A percentile compares a stretch with the other conserved stretches of the same genome.
These are phyloP conservation scores for Cladophialophora psammophila DNA, from an alignment of 2,329 filamentous ascomycete species.

Conservation along the genomic window DNA sequence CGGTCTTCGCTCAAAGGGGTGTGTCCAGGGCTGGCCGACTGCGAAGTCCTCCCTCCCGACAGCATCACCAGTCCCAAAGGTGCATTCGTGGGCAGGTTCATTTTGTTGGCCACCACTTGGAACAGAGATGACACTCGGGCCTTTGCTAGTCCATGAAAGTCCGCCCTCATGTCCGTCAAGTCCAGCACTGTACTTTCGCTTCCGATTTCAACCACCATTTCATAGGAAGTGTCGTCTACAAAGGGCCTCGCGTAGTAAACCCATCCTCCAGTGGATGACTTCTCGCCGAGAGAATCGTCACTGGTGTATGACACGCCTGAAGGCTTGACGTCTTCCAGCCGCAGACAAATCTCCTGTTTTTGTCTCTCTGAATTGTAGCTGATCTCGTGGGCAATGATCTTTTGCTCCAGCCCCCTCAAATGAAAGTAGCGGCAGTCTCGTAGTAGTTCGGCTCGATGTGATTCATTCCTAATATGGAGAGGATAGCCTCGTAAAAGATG, in stretches of 20 bases:
- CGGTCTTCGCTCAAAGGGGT: slow-evolving; percentile 74
- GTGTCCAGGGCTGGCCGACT: slow-evolving; percentile 71
- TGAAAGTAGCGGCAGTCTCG: slow-evolving; percentile 92
- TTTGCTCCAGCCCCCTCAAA: slow-evolving; percentile 88
- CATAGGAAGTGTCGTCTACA: slow-evolving; percentile 75
- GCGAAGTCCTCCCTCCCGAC: slow-evolving; percentile 66
- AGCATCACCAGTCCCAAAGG: slow-evolving; percentile 71
- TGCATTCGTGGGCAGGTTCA: slow-evolving; percentile 68
- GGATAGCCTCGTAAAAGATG: slow-evolving; percentile 85
- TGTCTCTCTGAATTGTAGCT: slow-evolving; percentile 74
- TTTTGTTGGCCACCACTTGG: slow-evolving; percentile 80
- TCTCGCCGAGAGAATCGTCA: slow-evolving; percentile 50
- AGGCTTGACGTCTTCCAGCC: slow-evolving; percentile 86
- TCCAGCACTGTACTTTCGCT: slow-evolving; percentile 67
- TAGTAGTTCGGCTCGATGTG: slow-evolving; percentile 78
- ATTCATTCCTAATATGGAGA: slow-evolving; percentile 75
- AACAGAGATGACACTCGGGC: slow-evolving; percentile 75
- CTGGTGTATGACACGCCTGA: slow-evolving; percentile 75
- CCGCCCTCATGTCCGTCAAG: slow-evolving; percentile 63
- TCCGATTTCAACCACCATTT: slow-evolving; percentile 82
- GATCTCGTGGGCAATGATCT: slow-evolving; percentile 77
- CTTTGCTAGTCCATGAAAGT: slow-evolving; percentile 76
- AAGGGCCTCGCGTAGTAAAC: slow-evolving; percentile 85
- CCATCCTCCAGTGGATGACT: slow-evolving; percentile 55
- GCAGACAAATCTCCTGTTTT: slow-evolving; percentile 77